Percentiles rank a stretch among this genome's conserved stretches.
These are phyloP conservation scores for Solanum aculeatissimum DNA, from an alignment of 305 asterid genomes.

Conservation along the genomic window DNA sequence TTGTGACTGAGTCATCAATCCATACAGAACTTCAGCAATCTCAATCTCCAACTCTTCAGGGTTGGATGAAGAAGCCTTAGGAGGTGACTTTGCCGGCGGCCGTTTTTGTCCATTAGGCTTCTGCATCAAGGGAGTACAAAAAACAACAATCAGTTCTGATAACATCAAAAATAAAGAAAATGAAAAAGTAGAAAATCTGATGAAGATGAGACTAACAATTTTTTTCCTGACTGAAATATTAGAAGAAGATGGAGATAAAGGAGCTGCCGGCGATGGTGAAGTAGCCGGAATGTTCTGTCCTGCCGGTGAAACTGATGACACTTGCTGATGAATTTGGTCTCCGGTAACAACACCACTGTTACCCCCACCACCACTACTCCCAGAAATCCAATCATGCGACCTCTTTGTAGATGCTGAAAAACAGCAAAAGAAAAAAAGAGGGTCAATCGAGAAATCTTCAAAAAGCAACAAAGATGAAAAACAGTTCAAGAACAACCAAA, in stretches of 20 bases:
- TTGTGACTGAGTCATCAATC: slow-evolving; percentile 76
- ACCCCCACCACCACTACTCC: slow-evolving; percentile 30
- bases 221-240: slow-evolving; percentile 61
- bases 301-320: slow-evolving; percentile 50
- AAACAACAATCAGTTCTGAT: neutral
- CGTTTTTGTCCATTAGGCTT: slow-evolving; percentile 54
- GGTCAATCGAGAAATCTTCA: neutral
- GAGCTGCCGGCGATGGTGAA: slow-evolving; percentile 39
- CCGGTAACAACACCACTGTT: slow-evolving; percentile 37
- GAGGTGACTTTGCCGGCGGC: slow-evolving; percentile 50
- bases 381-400: slow-evolving; percentile 78
- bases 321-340: slow-evolving; percentile 47
- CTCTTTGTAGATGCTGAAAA: slow-evolving; percentile 70
- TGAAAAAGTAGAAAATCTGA: neutral
- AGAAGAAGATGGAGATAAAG: slow-evolving; percentile 84
- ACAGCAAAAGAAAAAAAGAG: neutral
- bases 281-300: slow-evolving; percentile 31
- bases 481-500: neutral
- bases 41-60: slow-evolving; percentile 93
- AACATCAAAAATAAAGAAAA: neutral
- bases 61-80: slow-evolving; percentile 44
- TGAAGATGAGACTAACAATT: slow-evolving; percentile 43
- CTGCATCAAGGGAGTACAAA: slow-evolving; percentile 17
- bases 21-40: slow-evolving; percentile 84
- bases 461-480: neutral